Evolutionary conservation across 208 protist genomes (phyloP).

Genomic region (Leptomonas seymouri): DNA sequence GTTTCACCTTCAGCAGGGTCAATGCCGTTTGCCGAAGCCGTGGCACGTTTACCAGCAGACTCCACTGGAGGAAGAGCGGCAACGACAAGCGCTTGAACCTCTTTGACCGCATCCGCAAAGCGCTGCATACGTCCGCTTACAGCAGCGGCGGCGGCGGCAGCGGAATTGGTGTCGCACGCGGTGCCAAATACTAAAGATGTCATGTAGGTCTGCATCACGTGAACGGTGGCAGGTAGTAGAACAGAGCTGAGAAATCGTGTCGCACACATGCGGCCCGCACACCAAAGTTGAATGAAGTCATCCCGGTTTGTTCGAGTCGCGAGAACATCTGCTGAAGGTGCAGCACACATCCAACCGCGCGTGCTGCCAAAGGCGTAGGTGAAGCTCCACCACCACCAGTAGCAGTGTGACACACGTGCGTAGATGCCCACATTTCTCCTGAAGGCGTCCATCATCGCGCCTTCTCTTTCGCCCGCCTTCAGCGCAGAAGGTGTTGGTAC

Average conservation of each 20-base stretch:
- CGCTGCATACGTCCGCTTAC: neutral
- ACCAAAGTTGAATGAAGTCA: constrained; percentile 15
- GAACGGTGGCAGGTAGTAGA: neutral
- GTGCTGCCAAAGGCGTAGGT: constrained; percentile 7
- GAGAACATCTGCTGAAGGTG: neutral
- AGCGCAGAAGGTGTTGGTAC: no score
- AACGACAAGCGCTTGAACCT: neutral
- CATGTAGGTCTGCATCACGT: neutral
- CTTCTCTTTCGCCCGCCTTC: neutral
- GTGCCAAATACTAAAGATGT: neutral
- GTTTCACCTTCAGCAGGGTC: neutral
- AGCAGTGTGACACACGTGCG: constrained; percentile 2
- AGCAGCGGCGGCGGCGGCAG: neutral
- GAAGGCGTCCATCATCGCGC: neutral
- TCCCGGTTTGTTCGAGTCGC: neutral
- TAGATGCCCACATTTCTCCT: neutral
- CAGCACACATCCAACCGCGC: neutral
- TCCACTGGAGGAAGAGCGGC: neutral
- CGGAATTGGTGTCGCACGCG: neutral
- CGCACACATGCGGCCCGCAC: constrained; percentile 1
- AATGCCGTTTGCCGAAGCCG: no score
- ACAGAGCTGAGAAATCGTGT: constrained; percentile 2
- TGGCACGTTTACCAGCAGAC: neutral
- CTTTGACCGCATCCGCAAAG: neutral
- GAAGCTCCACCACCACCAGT: constrained; percentile 33